Conservation (phyloP, 2,329 filamentous ascomycete species). For the Mycosphaerella arachidis region DNA sequence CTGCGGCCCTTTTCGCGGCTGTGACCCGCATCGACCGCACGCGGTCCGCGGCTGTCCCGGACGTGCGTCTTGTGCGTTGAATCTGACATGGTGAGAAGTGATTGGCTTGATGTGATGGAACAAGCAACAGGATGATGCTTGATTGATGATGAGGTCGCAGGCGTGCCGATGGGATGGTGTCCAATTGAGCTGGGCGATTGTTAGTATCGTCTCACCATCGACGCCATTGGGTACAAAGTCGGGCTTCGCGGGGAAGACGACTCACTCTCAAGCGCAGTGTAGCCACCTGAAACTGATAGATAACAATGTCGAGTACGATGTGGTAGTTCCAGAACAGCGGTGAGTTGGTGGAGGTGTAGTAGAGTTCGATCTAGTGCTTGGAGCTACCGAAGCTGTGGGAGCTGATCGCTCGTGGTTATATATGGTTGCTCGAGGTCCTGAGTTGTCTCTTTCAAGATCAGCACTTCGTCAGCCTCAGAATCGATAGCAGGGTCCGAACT, state of each 20-base stretch:
- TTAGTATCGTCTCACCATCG: constrained; percentile 10
- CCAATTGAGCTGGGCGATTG: constrained; percentile 5
- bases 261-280: constrained; percentile 14
- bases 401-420: constrained; percentile 19
- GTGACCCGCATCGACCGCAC: constrained; percentile 25
- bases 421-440: constrained; percentile 8
- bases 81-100: constrained; percentile 20
- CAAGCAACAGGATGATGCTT: not conserved
- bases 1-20: constrained; percentile 18
- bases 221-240: constrained; percentile 2
- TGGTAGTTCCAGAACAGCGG: constrained; percentile 8
- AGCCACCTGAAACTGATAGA: constrained; percentile 18
- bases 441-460: constrained; percentile 17
- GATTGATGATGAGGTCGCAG: not conserved
- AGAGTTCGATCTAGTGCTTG: constrained; percentile 7
- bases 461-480: constrained; percentile 11
- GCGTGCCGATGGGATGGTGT: not conserved
- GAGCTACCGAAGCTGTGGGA: constrained; percentile 18
- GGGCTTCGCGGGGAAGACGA: not conserved
- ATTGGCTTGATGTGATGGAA: constrained; percentile 5
- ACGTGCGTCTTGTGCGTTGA: constrained; percentile 26
- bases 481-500: not conserved
- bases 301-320: constrained; percentile 7
- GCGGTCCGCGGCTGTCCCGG: constrained; percentile 27
- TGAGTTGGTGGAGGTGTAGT: constrained; percentile 15